Percentiles rank a stretch among this genome's conserved stretches.
These are phyloP conservation scores for Chaetomiaceae sp. DNA, from an alignment of 2,329 filamentous ascomycete genomes.

Conservation along the genomic window DNA sequence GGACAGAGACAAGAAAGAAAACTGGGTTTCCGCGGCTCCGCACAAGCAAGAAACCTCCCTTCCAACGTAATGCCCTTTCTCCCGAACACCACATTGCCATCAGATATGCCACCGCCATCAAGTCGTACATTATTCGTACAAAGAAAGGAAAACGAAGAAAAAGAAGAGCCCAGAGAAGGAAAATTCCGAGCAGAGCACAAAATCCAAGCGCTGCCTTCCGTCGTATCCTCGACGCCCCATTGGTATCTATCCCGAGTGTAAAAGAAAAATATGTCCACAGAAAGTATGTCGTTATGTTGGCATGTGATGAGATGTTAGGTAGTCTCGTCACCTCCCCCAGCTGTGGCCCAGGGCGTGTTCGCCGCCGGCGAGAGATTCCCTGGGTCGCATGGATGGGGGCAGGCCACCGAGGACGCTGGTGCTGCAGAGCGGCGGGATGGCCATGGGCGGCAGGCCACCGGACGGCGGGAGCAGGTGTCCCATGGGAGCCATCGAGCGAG, in stretches of 20 bases:
- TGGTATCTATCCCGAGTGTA: slow-evolving; percentile 1
- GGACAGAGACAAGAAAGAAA: background rate
- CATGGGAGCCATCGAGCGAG: slow-evolving; percentile 20
- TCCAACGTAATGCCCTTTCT: slow-evolving; percentile 2
- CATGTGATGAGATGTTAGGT: background rate
- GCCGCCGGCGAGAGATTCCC: slow-evolving; percentile 14
- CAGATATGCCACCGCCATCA: slow-evolving; percentile 6
- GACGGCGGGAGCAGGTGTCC: slow-evolving; percentile 20
- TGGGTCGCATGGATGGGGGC: slow-evolving; percentile 20
- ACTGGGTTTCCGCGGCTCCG: no score
- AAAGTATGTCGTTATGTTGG: slow-evolving; percentile 1
- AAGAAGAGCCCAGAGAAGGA: background rate
- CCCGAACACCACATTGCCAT: slow-evolving; percentile 3
- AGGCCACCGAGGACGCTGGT: slow-evolving; percentile 21
- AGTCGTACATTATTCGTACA: slow-evolving; percentile 20
- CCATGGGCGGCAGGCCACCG: slow-evolving; percentile 26
- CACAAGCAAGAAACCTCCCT: no score
- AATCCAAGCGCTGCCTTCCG: background rate
- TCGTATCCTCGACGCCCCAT: background rate
- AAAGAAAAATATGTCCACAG: slow-evolving; percentile 15
- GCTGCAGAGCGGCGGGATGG: slow-evolving; percentile 25
- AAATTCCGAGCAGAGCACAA: background rate
- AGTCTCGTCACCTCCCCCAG: slow-evolving; percentile 21
- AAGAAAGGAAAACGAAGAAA: no score
- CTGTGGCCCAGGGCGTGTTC: slow-evolving; percentile 16